Percentiles rank a stretch among this genome's conserved stretches.
Conservation (phyloP, 1,284 basidiomycete species). For the Calocybe gambosa region DNA sequence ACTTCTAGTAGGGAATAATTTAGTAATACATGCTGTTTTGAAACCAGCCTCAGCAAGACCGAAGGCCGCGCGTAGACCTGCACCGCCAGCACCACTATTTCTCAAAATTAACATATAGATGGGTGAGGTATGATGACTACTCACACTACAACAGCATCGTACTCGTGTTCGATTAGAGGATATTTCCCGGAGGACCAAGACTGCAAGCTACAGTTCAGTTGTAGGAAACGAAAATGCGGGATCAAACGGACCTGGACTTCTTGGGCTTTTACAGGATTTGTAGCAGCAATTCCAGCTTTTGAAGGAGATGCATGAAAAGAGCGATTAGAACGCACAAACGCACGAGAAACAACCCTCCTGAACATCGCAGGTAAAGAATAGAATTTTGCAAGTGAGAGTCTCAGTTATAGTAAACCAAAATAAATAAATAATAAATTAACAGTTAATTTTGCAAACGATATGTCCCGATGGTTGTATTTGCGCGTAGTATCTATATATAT, state of each 20-base stretch:
- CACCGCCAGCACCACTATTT: slow-evolving; percentile 90
- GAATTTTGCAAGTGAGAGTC: slow-evolving; percentile 13
- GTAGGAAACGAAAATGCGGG: slow-evolving; percentile 11
- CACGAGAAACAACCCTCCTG: slow-evolving; percentile 36
- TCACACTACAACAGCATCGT: slow-evolving; percentile 95
- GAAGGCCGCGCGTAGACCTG: slow-evolving; percentile 96
- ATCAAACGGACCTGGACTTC: slow-evolving; percentile 61
- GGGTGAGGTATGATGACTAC: slow-evolving; percentile 26
- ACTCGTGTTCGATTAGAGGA: slow-evolving; percentile 96
- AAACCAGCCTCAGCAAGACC: slow-evolving; percentile 98
- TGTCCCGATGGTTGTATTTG: not conserved
- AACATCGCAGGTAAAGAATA: slow-evolving; percentile 27
- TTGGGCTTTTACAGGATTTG: slow-evolving; percentile 77
- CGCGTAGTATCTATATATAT: not conserved
- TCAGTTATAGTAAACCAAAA: slow-evolving; percentile 14
- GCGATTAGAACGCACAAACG: slow-evolving; percentile 42
- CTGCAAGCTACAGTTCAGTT: slow-evolving; percentile 28
- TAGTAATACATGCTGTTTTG: slow-evolving; percentile 98
- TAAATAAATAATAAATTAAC: slow-evolving; percentile 7
- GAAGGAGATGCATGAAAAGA: slow-evolving; percentile 59
- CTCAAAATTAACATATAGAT: not conserved
- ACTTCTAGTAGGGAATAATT: slow-evolving; percentile 98
- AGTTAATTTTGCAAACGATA: not conserved
- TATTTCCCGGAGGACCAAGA: slow-evolving; percentile 82
- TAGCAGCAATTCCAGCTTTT: slow-evolving; percentile 60